Evolutionary conservation across 2,329 filamentous ascomycete genomes (phyloP), one percentile per base, ranked within the genome.

Genomic region (Stylonectria norvegica): DNA sequence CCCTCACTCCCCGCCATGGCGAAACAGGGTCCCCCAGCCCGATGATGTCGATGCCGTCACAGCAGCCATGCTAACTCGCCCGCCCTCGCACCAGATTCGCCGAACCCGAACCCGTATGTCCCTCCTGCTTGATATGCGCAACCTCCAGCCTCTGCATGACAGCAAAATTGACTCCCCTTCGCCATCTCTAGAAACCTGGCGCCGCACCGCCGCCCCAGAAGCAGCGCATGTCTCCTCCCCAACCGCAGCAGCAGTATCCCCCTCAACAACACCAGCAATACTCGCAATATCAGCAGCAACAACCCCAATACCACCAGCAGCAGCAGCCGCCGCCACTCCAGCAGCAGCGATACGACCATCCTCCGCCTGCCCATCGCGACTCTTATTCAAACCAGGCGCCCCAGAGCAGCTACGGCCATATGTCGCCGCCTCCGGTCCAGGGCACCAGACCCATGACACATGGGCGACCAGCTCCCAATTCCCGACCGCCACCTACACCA

Each of bases 101-200:
- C 46, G 85, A 89, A 67, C 85, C 86, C 30, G 85, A 89, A 52
- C 73, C 79, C 67, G 81, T 84, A 71, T 48, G 65, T 60, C 42
- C 45, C 36, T 36, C 20, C 36, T 16, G 36, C 40, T 36, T 33
- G 30, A 14, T 40, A 10, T 9, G 14, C 27, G 27, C 9, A 30
- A 15, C 27, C 15, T 15, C 9, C 27, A 30, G 27, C 9, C 8
- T 6, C 14, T 30, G 8, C 27, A 9, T 30, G 28, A 15, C 51
- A 33, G 7, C 17, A 9, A 19, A 45, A 45, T 44, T 57, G 31
- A 54, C 50, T 30, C 9, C 15, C 23, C 30, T 32, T 40, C 17
- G 10, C 32, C 27, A 32, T 38, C 41, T 47, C 62, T 40, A 63
- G 68, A 70, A 70, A 59, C 62, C 55, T 33, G 61, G 61, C 39